Base-by-base conservation (phyloP, 2,329 filamentous ascomycete genomes). In the Botrytis elliptica region DNA sequence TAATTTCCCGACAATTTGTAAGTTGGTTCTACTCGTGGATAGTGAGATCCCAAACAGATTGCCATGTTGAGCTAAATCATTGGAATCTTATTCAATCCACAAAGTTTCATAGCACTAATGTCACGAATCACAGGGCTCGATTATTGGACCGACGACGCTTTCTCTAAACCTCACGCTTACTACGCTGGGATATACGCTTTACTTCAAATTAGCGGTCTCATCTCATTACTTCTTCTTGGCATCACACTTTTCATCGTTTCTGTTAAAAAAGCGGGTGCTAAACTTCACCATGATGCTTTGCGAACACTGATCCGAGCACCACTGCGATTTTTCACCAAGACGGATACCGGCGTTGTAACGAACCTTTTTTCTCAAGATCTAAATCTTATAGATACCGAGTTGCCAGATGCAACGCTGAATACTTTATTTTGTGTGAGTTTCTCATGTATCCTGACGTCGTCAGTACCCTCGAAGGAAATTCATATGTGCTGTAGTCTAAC, bases 181-280 rank as follows among this genome's bases (percentile, higher is more conserved):
- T 80, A 80, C 46, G 74, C 75, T 16, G 78, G 79, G 4, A 73
- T 80, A 40, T 81, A 81, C 70, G 75, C 79, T 36, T 52, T 79
- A 10, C 73, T 81, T 66, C 79, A 81, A 72, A 73, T 79, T 25
- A 76, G 75, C 42, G 76, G 72, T 63, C 60, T 80, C 16, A 64
- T 80, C 22, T 76, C 77, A 40, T 74, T 79, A 16, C 55, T 77
- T 71, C 66, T 76, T 38, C 75, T 79, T 33, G 76, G 65, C 14
- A 66, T 77, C 14, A 66, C 71, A 40, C 55, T 79, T 10, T 75
- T 78, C 5, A 72, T 77, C 18, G 64, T 78, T 64, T 76, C 76
- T 49, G 74, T 79, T 10, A 75, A 75, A 49, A 76, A 69, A 73
- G 75, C 79, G 5, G 78, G 78, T 14, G 74, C 77, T 12, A 77